Base-by-base conservation (phyloP, 768 basidiomycete genomes). In the Podaxis pistillaris region DNA sequence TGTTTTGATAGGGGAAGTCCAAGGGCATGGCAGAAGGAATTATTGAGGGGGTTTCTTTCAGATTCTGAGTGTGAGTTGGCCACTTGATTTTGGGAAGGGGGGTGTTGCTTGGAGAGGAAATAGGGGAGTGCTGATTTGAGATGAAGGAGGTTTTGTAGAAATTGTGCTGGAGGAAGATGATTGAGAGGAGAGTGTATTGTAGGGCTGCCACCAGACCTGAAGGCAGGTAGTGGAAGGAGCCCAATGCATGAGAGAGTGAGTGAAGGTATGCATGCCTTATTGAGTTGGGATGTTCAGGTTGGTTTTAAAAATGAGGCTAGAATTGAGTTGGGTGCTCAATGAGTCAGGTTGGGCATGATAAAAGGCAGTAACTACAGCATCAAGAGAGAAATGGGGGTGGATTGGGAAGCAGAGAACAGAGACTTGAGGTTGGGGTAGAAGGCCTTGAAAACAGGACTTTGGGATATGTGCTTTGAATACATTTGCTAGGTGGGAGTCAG, bases 151-250 rank as follows among this genome's bases (percentile, higher is more conserved):
- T 63, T 73, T 73, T 63, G 80, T 72, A 61, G 67, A 58, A 26
- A 63, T 77, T 71, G 55, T 53, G 9, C 73, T 26, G 2, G 4
- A 26, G 26, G 26, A 26, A 26, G 26, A 26, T 26, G 4, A 26
- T 50, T 81, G 69, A 50, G 75, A 74, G 58, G 75, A 70, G 58
- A 80, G 72, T 56, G 85, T 72, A 66, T 78, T 75, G 73, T 92
- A 93, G 67, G 91, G 91, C 76, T 92, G 91, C 90, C 91, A 93
- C 68, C 91, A 87, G 68, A 86, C 78, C 72, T 88, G 78, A 56
- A 87, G 77, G 68, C 90, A 85, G 63, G 89, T 79, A 1, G 85
- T 82, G 26, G 26, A 26, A 49, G 87, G 85, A 41, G 87, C 89
- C 79, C 90, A 78, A 72, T 90, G 89, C 78, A 89, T 83, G 60